Evolutionary conservation across 2,329 filamentous ascomycete genomes (phyloP), one percentile per base, ranked within the genome.

Genomic region (Metarhizium sp.): DNA sequence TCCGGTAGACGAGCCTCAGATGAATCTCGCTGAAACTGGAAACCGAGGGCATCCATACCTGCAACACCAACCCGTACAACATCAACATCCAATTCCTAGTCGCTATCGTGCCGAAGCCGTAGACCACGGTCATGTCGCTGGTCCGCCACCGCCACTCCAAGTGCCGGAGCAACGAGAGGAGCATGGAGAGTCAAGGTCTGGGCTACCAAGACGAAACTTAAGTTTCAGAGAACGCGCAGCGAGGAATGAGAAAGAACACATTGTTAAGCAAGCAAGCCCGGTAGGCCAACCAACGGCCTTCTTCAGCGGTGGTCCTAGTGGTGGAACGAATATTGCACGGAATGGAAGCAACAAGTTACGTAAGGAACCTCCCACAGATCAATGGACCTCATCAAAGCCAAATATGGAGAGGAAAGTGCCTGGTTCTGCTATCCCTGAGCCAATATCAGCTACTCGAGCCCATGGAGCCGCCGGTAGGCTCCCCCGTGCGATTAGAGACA

Each of bases 221-320:
- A 85, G 81, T 66, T 81, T 82, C 66, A 78, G 80, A n/a, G 81
- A 85, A 59, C 76, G 80, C 53, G 74, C 81, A 6, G 74, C 71
- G 2, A 73, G 72, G 58, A 73, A 73, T 51, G 75, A 78, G 20
- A 61, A 72, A 45, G 66, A 68, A 16, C 59, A 71, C 10, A 67
- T 71, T 2, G 66, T 62, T 30, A 65, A 63, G 4, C 61, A 62
- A 16, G 53, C 59, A 6, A 45, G 29, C n/a, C 60, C 62, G 50
- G 64, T 73, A 2, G 29, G 29, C 29, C 56, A 43, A 11, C 54
- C 51, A 36, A 45, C 48, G 4, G 56, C 56, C 7, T 58, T 58
- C 36, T 58, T 57, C 63, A 30, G 62, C 64, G 14, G 63, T 67
- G 4, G 63, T 67, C 62, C 62, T 5, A 67, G 68, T 32, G 67